phyloP scores from a whole-genome alignment of 2,329 filamentous ascomycete species.

The Thielaviopsis musarum region DNA sequence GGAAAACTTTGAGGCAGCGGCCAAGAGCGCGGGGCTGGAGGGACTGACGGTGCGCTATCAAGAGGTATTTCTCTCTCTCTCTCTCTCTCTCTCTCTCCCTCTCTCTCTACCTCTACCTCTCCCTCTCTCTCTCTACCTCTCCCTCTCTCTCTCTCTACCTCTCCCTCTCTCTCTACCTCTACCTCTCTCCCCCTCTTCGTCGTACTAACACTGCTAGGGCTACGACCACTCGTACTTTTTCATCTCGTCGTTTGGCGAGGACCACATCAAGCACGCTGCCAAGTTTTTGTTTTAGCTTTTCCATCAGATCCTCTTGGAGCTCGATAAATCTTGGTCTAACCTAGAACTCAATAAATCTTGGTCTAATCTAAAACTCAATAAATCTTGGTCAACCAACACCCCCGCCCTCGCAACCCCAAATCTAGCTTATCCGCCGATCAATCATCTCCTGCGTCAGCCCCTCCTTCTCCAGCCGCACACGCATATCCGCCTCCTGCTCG shows the following conservation, averaged over 20 bases:
- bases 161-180: neutral
- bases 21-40: conserved; percentile 54
- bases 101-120: too few species aligned
- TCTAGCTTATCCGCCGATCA: conserved; percentile 31
- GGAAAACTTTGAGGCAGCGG: conserved; percentile 76
- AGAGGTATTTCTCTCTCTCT: conserved; percentile 29
- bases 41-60: conserved; percentile 72
- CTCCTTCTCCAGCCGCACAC: conserved; percentile 28
- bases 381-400: too few species aligned
- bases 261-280: conserved; percentile 82
- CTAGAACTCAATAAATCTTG: neutral
- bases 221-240: conserved; percentile 99
- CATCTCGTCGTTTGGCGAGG: conserved; percentile 76
- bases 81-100: neutral
- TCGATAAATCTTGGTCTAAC: neutral
- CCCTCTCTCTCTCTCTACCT: neutral
- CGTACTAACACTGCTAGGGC: conserved; percentile 28
- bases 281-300: conserved; percentile 44
- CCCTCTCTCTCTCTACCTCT: neutral
- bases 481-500: conserved; percentile 39
- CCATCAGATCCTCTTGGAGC: neutral
- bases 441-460: conserved; percentile 21
- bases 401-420: too few species aligned
- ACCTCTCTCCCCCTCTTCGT: neutral
- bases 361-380: too few species aligned